These are phyloP conservation scores for Aspergillus glaucus DNA, from an alignment of 2,329 filamentous ascomycete genomes.

Conservation along the genomic window DNA sequence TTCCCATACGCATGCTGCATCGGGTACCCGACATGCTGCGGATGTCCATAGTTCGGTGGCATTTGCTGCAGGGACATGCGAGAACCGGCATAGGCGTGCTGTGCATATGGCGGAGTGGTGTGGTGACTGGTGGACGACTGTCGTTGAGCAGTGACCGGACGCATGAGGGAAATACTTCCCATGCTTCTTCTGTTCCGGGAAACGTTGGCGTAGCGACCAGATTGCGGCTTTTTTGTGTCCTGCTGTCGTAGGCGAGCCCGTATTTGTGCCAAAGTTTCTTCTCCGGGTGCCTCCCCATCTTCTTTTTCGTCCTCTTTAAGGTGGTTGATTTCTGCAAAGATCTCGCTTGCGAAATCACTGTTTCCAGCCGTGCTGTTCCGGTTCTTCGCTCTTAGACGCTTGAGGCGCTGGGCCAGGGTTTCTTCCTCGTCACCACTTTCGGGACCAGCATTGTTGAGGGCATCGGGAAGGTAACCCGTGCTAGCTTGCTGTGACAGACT, in stretches of 20 bases:
- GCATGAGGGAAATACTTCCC: slow-evolving; percentile 47
- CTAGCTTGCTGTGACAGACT: slow-evolving; percentile 25
- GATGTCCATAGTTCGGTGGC: slow-evolving; percentile 13
- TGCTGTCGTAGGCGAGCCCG: slow-evolving; percentile 38
- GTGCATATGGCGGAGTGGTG: slow-evolving; percentile 8
- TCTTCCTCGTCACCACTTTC: slow-evolving; percentile 36
- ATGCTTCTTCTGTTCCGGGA: slow-evolving; percentile 38
- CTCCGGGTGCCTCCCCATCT: slow-evolving; percentile 20
- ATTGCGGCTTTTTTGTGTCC: slow-evolving; percentile 23
- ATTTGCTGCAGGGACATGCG: slow-evolving; percentile 28
- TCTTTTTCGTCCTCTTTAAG: slow-evolving; percentile 18
- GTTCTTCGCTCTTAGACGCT: slow-evolving; percentile 34
- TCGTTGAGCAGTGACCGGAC: slow-evolving; percentile 39
- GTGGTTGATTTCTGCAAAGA: slow-evolving; percentile 37
- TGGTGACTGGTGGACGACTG: slow-evolving; percentile 13
- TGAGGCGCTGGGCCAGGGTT: slow-evolving; percentile 40
- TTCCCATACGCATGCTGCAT: slow-evolving; percentile 19
- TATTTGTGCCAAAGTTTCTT: slow-evolving; percentile 44
- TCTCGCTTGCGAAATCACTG: slow-evolving; percentile 39
- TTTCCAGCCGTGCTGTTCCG: slow-evolving; percentile 24
- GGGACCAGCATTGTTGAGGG: slow-evolving; percentile 18
- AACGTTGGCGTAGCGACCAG: slow-evolving; percentile 13
- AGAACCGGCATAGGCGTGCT: slow-evolving; percentile 11
- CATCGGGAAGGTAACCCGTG: slow-evolving; percentile 28
- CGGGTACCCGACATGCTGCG: slow-evolving; percentile 13